These are phyloP conservation scores for Saussurea involucrata DNA, from an alignment of 129 eudicot species.

Conservation along the genomic window DNA sequence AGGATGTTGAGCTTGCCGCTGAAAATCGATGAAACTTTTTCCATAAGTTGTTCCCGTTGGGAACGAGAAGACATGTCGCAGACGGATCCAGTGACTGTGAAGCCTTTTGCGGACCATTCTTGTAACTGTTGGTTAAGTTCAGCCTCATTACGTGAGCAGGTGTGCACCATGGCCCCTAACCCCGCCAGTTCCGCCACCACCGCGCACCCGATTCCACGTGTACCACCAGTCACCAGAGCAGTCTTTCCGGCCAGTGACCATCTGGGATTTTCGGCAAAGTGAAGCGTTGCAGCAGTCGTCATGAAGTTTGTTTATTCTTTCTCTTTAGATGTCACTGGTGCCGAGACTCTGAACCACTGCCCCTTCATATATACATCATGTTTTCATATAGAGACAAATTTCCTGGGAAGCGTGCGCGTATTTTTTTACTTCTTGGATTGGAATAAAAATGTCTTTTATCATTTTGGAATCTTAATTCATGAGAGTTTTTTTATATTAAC, in stretches of 20 bases:
- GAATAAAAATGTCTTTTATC: no score
- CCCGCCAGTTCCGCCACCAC: constrained; percentile 77
- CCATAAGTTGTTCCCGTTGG: constrained; percentile 57
- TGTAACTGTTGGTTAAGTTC: constrained; percentile 58
- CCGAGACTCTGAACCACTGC: no score
- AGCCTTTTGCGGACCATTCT: constrained; percentile 67
- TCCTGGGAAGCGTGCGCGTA: no score
- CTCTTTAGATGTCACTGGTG: no score
- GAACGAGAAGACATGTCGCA: constrained; percentile 57
- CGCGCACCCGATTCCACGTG: constrained; percentile 83
- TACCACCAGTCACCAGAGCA: constrained; percentile 88
- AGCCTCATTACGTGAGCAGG: constrained; percentile 65
- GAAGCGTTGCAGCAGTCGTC: neutral
- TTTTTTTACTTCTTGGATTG: no score
- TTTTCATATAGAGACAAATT: no score
- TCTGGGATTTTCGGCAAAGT: constrained; percentile 28
- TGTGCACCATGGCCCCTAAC: constrained; percentile 68
- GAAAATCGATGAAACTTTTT: constrained; percentile 48
- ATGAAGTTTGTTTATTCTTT: neutral
- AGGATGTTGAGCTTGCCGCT: constrained; percentile 78
- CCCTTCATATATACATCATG: no score
- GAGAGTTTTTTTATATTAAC: no score
- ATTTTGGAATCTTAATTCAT: no score
- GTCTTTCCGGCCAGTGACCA: constrained; percentile 76
- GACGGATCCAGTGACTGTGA: constrained; percentile 61